A percentile compares a stretch with the other conserved stretches of the same genome.
phyloP scores from a whole-genome alignment of 441 rosid genomes.

The Melastoma candidum region DNA sequence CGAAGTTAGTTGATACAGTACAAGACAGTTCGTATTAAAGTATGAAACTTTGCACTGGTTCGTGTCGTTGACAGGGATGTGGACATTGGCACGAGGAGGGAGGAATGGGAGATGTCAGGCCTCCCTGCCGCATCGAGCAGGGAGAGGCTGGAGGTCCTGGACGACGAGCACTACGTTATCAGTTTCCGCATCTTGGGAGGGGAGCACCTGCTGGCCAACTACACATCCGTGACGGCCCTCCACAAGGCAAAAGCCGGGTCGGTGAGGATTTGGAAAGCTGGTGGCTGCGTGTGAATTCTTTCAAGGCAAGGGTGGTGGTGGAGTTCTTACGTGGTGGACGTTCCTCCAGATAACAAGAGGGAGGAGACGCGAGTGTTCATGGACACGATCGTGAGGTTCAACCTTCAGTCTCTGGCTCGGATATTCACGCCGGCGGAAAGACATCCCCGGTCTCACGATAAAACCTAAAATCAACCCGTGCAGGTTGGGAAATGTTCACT shows the following conservation, averaged over 20 bases:
- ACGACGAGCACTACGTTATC: constrained; percentile 60
- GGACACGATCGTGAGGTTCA: constrained; percentile 66
- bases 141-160: constrained; percentile 70
- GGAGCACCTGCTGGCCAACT: constrained; percentile 62
- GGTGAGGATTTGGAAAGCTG: constrained; percentile 14
- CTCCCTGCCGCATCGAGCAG: constrained; percentile 59
- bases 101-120: constrained; percentile 63
- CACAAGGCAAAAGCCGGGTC: constrained; percentile 31
- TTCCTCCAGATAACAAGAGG: constrained; percentile 55
- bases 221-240: constrained; percentile 63
- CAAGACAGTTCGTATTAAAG: too few species aligned
- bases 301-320: constrained; percentile 26
- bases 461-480: too few species aligned
- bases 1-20: too few species aligned
- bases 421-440: constrained; percentile 38
- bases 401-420: constrained; percentile 62
- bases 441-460: background rate
- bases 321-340: constrained; percentile 76
- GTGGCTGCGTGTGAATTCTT: too few species aligned
- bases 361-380: constrained; percentile 64
- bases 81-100: constrained; percentile 48
- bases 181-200: constrained; percentile 78
- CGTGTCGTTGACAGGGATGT: constrained; percentile 56
- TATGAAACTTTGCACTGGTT: too few species aligned
- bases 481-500: too few species aligned